A percentile compares a stretch with the other conserved stretches of the same genome.
Conservation (phyloP, 2,329 filamentous ascomycete genomes). For the Trichoderma semiorbis region DNA sequence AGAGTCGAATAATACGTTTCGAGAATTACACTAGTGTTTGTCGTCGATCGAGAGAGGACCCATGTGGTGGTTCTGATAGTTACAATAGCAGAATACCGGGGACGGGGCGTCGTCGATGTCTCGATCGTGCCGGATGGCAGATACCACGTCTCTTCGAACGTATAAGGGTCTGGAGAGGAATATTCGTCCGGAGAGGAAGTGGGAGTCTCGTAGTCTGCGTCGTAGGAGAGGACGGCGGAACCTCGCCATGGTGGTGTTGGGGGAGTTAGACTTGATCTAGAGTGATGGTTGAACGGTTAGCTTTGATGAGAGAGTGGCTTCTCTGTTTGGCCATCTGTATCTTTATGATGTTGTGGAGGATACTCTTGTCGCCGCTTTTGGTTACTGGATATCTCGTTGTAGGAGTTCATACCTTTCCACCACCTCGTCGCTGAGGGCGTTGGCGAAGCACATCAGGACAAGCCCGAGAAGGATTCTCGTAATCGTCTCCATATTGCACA, state of each 20-base stretch:
- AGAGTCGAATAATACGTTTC: constrained; percentile 11
- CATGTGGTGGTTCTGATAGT: background rate
- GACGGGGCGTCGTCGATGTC: background rate
- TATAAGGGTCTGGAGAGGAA: background rate
- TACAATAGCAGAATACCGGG: constrained; percentile 1
- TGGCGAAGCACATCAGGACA: background rate
- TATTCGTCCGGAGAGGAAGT: background rate
- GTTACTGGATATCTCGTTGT: background rate
- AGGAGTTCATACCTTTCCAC: background rate
- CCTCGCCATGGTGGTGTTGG: background rate
- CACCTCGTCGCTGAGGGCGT: background rate
- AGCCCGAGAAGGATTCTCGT: background rate
- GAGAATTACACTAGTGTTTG: constrained; percentile 7
- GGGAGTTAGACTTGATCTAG: background rate
- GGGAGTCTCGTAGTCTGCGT: background rate
- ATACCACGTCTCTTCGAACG: background rate
- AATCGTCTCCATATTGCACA: background rate
- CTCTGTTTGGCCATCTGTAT: background rate
- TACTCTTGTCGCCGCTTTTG: background rate
- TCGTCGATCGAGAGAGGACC: constrained; percentile 9
- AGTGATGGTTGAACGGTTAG: background rate
- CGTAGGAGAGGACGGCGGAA: background rate
- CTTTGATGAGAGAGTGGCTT: background rate
- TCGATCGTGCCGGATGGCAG: background rate
- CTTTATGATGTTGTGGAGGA: background rate